Percentiles rank a stretch among this genome's conserved stretches.
Conservation (phyloP, 225 moss, liverwort and hornwort species). For the Sphagnum contortum region DNA sequence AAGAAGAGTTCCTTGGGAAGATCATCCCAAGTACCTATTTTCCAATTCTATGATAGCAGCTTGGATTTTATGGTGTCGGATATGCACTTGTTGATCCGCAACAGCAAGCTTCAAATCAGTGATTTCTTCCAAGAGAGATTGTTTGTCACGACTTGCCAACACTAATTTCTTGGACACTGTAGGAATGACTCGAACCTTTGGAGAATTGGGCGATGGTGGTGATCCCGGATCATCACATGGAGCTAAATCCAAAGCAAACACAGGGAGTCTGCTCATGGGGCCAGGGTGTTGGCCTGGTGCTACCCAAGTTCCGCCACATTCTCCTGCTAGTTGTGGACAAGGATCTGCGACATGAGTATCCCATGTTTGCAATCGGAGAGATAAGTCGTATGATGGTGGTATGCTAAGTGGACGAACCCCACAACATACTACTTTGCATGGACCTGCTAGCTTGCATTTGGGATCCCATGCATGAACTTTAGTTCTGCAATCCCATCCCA, state of each 20-base stretch:
- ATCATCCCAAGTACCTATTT: constrained; percentile 25
- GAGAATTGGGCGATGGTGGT: constrained; percentile 38
- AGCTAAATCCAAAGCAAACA: constrained; percentile 43
- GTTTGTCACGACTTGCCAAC: constrained; percentile 74
- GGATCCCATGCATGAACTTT: constrained; percentile 40
- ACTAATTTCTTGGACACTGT: constrained; percentile 77
- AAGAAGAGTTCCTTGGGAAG: no score
- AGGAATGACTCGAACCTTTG: constrained; percentile 65
- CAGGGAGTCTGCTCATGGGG: constrained; percentile 32
- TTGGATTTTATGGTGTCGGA: constrained; percentile 78
- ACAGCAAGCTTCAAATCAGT: constrained; percentile 70
- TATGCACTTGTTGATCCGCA: constrained; percentile 67
- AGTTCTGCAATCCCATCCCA: constrained; percentile 30
- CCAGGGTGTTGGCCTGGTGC: constrained; percentile 31
- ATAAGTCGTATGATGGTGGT: constrained; percentile 36
- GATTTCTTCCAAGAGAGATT: constrained; percentile 70
- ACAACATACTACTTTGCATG: constrained; percentile 26
- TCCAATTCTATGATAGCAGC: constrained; percentile 79
- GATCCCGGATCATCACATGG: constrained; percentile 32
- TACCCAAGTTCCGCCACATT: constrained; percentile 51
- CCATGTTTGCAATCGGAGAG: constrained; percentile 28
- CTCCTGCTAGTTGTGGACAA: constrained; percentile 42
- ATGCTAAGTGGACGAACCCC: constrained; percentile 20
- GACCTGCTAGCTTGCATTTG: constrained; percentile 40
- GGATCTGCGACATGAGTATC: constrained; percentile 37